Evolutionary conservation across 768 basidiomycete species (phyloP).

Genomic region (Mycena crocata): DNA sequence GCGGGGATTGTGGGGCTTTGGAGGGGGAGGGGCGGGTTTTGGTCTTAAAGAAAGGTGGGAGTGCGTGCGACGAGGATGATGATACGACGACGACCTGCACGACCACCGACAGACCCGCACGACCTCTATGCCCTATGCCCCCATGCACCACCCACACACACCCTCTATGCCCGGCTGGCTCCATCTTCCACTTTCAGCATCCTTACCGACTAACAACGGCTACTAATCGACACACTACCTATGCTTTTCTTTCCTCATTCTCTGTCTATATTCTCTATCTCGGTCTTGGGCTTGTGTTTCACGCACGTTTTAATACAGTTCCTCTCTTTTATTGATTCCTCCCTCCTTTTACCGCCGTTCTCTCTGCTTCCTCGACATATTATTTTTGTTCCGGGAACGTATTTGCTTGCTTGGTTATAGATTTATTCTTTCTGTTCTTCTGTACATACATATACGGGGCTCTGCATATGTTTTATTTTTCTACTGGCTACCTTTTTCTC

Average conservation of each 20-base stretch:
- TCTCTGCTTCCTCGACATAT: neutral
- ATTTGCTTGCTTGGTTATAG: neutral
- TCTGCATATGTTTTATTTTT: too few species aligned
- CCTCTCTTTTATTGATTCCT: neutral
- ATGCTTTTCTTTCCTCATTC: neutral
- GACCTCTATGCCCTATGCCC: too few species aligned
- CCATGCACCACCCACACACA: too few species aligned
- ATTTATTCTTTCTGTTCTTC: too few species aligned
- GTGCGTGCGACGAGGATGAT: neutral
- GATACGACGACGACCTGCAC: neutral
- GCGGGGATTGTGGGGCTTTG: conserved; percentile 31
- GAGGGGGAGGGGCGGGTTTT: conserved; percentile 30
- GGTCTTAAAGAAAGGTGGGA: conserved; percentile 13
- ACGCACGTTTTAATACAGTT: neutral
- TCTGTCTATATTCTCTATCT: too few species aligned
- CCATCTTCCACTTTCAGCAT: neutral
- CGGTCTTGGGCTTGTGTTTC: neutral
- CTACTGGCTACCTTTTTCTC: too few species aligned
- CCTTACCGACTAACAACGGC: neutral
- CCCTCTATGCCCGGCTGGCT: neutral
- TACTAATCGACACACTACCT: neutral
- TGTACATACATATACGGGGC: too few species aligned
- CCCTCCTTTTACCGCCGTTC: neutral
- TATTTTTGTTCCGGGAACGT: neutral
- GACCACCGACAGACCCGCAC: too few species aligned